Percentiles rank a stretch among this genome's conserved stretches.
Evolutionary conservation across 148 eudicot genomes (phyloP).

Genomic region (Diospyros lotus): DNA sequence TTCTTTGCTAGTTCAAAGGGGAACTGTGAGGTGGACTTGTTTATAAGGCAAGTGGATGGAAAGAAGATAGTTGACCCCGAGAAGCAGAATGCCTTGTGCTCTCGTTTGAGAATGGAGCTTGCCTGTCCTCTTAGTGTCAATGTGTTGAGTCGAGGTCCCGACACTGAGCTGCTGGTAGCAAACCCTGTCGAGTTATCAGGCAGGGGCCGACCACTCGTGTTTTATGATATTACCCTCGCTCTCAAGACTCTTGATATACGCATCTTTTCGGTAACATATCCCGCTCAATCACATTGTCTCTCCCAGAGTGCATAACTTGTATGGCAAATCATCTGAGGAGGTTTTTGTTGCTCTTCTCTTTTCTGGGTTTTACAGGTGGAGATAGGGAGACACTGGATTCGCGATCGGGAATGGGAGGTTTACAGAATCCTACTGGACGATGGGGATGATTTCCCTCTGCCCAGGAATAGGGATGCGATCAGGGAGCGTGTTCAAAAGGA

Average conservation of each 20-base stretch:
- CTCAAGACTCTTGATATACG: constrained; percentile 47
- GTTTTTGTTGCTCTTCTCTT: neutral
- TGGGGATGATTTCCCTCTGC: constrained; percentile 34
- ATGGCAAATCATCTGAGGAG: neutral
- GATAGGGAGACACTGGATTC: constrained; percentile 47
- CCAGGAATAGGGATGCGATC: constrained; percentile 29
- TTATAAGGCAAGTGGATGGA: constrained; percentile 54
- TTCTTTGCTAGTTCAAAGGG: constrained; percentile 32
- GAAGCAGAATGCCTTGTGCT: constrained; percentile 43
- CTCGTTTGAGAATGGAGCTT: constrained; percentile 45
- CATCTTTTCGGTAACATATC: constrained; percentile 47
- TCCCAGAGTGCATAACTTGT: neutral
- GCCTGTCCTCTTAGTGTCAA: constrained; percentile 45
- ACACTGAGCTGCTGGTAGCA: constrained; percentile 57
- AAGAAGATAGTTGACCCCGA: constrained; percentile 51
- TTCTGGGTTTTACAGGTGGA: constrained; percentile 37
- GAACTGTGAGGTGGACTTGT: constrained; percentile 50
- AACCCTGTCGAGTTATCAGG: constrained; percentile 66
- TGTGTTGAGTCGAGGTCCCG: constrained; percentile 63
- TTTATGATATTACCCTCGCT: constrained; percentile 56
- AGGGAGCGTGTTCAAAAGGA: constrained; percentile 43
- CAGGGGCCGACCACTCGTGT: constrained; percentile 59
- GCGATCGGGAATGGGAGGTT: constrained; percentile 60
- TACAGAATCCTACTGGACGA: constrained; percentile 51
- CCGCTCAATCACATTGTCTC: neutral